phyloP scores from a whole-genome alignment of 2,329 filamentous ascomycete genomes.

The Fusarium multiceps region DNA sequence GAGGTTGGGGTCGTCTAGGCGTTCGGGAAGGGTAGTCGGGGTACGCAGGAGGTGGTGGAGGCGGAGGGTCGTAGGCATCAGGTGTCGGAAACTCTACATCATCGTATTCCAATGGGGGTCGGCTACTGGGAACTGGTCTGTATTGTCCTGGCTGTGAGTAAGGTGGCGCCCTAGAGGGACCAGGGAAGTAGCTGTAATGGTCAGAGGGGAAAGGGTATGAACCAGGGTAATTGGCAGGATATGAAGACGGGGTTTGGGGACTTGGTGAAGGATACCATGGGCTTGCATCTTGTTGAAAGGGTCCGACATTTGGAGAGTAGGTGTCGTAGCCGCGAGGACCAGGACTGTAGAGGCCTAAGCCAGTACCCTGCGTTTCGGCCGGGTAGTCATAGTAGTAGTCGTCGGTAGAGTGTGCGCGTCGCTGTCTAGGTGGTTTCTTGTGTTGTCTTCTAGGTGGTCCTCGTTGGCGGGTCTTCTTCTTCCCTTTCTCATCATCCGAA shows the following conservation, averaged over 20 bases:
- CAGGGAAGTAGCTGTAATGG: not conserved
- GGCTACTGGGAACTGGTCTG: not conserved
- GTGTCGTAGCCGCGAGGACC: not conserved
- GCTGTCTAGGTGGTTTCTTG: not conserved
- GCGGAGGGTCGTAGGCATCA: not conserved
- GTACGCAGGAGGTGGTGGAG: not conserved
- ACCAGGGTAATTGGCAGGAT: not conserved
- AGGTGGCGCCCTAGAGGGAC: not conserved
- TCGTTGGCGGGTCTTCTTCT: not conserved
- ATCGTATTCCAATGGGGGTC: not conserved
- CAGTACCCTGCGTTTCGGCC: not conserved
- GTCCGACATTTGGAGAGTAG: not conserved
- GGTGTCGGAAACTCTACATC: not conserved
- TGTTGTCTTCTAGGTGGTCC: not conserved
- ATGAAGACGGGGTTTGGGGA: fast-evolving
- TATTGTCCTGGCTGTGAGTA: not conserved
- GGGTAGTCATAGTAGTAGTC: not conserved
- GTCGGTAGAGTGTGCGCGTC: not conserved
- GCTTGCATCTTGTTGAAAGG: not conserved
- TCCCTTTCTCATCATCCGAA: not conserved
- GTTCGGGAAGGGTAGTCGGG: not conserved
- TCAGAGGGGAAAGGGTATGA: not conserved
- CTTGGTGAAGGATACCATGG: not conserved
- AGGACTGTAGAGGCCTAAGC: not conserved
- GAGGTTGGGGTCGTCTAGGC: not conserved